Evolutionary conservation across 164 flowering plant species (phyloP).

Genomic region (Piper betle): DNA sequence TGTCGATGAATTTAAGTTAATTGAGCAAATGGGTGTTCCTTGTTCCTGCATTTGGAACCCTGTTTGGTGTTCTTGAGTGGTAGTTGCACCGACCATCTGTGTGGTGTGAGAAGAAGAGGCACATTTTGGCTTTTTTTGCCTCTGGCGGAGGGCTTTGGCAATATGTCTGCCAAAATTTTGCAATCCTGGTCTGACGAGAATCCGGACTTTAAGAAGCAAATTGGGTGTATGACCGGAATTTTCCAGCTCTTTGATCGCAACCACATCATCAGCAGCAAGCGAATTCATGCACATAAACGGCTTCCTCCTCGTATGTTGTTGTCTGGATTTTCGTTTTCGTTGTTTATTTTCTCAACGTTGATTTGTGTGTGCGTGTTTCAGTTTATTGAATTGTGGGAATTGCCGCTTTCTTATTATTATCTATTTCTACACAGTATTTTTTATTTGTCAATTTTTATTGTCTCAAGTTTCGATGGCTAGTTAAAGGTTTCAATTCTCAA

Average conservation of each 20-base stretch:
- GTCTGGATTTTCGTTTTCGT: neutral
- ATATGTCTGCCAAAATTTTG: conserved; percentile 31
- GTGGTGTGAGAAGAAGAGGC: neutral
- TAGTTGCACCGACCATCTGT: neutral
- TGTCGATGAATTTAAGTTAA: neutral
- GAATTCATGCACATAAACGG: conserved; percentile 19
- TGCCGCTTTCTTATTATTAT: neutral
- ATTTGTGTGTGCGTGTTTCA: neutral
- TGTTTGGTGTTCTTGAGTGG: neutral
- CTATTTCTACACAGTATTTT: neutral
- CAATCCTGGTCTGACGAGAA: conserved; percentile 31
- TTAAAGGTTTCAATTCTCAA: neutral
- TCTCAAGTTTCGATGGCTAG: neutral
- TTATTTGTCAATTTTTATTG: no score
- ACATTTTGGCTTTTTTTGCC: neutral
- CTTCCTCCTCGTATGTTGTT: conserved; percentile 13
- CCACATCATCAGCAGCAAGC: conserved; percentile 33
- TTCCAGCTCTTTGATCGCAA: conserved; percentile 52
- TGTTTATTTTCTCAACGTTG: neutral
- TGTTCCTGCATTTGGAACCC: neutral
- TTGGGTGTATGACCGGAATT: conserved; percentile 44
- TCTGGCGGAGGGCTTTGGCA: neutral
- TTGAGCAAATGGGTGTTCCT: neutral
- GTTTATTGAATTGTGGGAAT: no score
- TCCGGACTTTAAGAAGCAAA: conserved; percentile 36